Conservation (phyloP, 164 flowering plant genomes). For the Macadamia tetraphylla region DNA sequence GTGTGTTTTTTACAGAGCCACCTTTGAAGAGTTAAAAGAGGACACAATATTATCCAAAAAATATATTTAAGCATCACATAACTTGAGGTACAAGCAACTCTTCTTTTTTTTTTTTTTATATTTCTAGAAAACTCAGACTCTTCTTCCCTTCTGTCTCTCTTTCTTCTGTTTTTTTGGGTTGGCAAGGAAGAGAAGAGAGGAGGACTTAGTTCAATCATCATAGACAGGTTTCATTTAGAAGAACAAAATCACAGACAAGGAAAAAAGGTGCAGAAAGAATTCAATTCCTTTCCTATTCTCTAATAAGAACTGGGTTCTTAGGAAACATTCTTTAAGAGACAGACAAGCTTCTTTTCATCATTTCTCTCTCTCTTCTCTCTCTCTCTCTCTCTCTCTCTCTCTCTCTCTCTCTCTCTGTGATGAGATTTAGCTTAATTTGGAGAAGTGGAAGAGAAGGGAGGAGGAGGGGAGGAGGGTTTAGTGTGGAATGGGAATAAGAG, state of each 20-base stretch:
- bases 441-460: constrained; percentile 12
- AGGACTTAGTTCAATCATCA: not conserved
- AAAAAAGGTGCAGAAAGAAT: constrained; percentile 1
- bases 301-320: too few species aligned
- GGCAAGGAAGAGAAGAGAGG: not conserved
- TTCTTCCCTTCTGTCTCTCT: not conserved
- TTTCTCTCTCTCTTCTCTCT: constrained; percentile 6
- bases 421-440: constrained; percentile 7
- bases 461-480: not conserved
- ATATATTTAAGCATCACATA: not conserved
- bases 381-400: constrained; percentile 3
- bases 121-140: not conserved
- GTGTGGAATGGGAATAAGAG: constrained; percentile 33
- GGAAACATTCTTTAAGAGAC: not conserved
- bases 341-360: constrained; percentile 13
- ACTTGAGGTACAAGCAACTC: constrained; percentile 15
- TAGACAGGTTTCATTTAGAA: too few species aligned
- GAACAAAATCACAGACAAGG: not conserved
- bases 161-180: not conserved
- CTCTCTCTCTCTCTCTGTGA: not conserved
- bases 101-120: not conserved
- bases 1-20: not conserved
- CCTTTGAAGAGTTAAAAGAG: not conserved
- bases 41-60: too few species aligned
- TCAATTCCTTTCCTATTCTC: constrained; percentile 21